Base-by-base conservation (phyloP, 2,329 filamentous ascomycete species). In the Ilyonectria destructans region DNA sequence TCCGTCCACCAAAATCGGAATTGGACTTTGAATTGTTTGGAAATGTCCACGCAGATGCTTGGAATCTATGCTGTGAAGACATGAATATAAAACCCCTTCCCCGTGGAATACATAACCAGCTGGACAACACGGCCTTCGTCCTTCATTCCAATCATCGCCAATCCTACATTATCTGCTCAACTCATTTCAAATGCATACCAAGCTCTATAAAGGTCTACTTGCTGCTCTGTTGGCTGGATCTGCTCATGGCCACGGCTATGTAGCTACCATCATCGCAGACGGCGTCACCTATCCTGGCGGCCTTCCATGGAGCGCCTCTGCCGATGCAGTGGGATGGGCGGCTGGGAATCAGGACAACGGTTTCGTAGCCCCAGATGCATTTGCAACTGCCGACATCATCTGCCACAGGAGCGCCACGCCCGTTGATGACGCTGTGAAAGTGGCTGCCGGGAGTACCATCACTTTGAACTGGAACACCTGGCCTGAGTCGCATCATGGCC, bases 381-480 rank as follows among this genome's bases (percentile, higher is more conserved):
- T 81, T 58, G 72, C 72, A 19, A 74, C 71, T 6, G 63, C 77
- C n/a, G 83, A 86, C 62, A 87, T 87, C 71, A 82, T 84, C 74
- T 87, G 85, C 77, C 84, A 86, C 77, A 81, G 81, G 67, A 77
- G 72, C 21, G 83, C 82, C 21, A 82, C 74, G 15, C 80, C 83
- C 29, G 84, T 81, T 10, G 67, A 78, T 45, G 79, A 81, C 62
- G 80, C 80, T 19, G 81, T 83, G 37, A 74, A 74, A 3, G 86
- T 92, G 43, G 82, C 84, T n/a, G 91, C 90, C 15, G 91, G 91
- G 69, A 83, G 83, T 70, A 83, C 83, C 9, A 78, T 93, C 71
- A 82, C 87, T 66, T 80, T 93, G 40, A 85, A 88, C 74, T 93
- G 91, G 91, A 88, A 85, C 65, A 82, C 82, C 17, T 93, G 91